Evolutionary conservation across 106 monocot genomes (phyloP), one percentile per base, ranked within the genome.

Genomic region (Acanthochlamys bracteata): DNA sequence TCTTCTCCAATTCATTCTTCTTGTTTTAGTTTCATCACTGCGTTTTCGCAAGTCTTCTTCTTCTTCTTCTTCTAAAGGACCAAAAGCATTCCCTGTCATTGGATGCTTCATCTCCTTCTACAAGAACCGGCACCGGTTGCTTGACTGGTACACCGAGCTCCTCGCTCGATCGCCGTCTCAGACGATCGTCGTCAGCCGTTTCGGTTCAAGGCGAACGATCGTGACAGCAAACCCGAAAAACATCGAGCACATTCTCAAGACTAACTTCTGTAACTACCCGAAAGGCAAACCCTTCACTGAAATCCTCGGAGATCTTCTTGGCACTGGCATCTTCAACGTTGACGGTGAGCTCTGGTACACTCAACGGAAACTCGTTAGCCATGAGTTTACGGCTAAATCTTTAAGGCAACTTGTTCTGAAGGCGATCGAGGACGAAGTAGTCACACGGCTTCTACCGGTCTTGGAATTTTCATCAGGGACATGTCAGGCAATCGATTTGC

Each of bases 71-170:
- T 33, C 1, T 33, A 1, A 62, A 23, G 78, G 79, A 11, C 74
- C 72, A 10, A 66, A 60, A 15, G 53, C 53, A 22, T 60, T 69
- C 69, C 79, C 79, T 3, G 20, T 79, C 20, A 55, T 79, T 10
- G 79, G 79, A 17, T 69, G 61, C 64, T 23, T 74, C 12, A 11
- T 68, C 64, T n/a, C 73, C 27, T 79, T 60, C 79, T 62, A 63
- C 59, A 20, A 20, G 15, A 79, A 74, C 65, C 59, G 79, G 25
- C 69, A 10, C 47, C 74, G 79, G 4, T 53, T 79, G n/a, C 65
- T 79, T 11, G 63, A 79, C 20, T 79, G 81, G 86, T 59, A 73
- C 69, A 75, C 86, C 3, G 86, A 86, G 24, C 49, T 79, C 42
- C 86, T 86, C 6, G 41, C 74, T 7, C 60, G 41, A 7, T 67